phyloP scores from a whole-genome alignment of 495 filamentous ascomycete genomes.

The Apiosordaria backusii region DNA sequence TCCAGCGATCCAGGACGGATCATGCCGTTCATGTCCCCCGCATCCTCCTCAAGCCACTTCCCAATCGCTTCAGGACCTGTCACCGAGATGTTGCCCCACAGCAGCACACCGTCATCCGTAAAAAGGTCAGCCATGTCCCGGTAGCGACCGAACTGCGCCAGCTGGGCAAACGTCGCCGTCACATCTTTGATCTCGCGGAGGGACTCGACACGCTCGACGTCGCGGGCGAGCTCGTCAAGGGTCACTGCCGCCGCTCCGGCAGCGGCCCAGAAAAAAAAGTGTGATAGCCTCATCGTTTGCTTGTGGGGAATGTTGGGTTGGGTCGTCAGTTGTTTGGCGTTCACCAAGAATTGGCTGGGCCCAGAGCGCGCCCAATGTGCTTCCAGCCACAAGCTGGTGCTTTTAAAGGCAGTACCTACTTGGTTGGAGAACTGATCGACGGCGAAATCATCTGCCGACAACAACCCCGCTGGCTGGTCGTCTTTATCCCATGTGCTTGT shows the following conservation, averaged over 20 bases:
- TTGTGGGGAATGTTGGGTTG: background rate
- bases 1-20: conserved; percentile 13
- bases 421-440: too few relatives aligned
- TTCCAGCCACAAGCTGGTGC: background rate
- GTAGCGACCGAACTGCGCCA: conserved; percentile 16
- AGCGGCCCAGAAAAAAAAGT: background rate
- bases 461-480: background rate
- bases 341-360: background rate
- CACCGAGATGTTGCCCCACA: conserved; percentile 13
- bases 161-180: conserved; percentile 19
- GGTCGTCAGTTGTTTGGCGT: too few relatives aligned
- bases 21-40: conserved; percentile 21
- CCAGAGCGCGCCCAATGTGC: background rate
- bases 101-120: conserved; percentile 14
- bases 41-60: conserved; percentile 14
- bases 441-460: background rate
- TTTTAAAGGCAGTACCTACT: background rate
- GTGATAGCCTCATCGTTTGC: background rate
- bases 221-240: conserved; percentile 1
- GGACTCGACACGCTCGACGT: conserved; percentile 13
- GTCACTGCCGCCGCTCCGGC: too few relatives aligned
- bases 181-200: conserved; percentile 25
- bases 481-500: background rate
- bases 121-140: conserved; percentile 19
- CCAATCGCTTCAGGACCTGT: conserved; percentile 17